Conservation (phyloP, 2,329 filamentous ascomycete species). For the Hymenoscyphus fraxineus region DNA sequence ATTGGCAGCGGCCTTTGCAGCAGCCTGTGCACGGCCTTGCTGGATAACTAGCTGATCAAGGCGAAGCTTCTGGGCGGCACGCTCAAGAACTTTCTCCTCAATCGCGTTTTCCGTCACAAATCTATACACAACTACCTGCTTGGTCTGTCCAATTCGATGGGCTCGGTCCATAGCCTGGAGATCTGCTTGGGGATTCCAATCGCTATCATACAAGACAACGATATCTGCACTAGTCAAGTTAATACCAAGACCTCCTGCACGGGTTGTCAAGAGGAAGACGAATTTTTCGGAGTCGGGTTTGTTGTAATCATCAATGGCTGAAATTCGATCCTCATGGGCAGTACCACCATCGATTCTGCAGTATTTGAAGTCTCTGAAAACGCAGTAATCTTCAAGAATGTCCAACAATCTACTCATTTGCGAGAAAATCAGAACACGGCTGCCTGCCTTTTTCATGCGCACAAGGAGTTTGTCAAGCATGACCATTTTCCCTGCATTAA, state of each 20-base stretch:
- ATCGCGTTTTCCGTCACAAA: conserved; percentile 98
- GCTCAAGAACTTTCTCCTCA: conserved; percentile 95
- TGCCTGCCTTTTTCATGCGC: conserved; percentile 80
- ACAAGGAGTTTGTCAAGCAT: conserved; percentile 89
- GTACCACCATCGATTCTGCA: conserved; percentile 96
- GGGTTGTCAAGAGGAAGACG: conserved; percentile 89
- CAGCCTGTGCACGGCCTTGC: conserved; percentile 88
- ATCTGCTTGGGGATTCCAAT: conserved; percentile 99
- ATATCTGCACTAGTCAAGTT: conserved; percentile 95
- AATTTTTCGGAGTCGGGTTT: conserved; percentile 94
- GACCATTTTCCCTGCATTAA: conserved; percentile 95
- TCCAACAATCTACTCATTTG: conserved; percentile 98
- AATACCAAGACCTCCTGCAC: conserved; percentile 93
- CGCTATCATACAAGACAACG: conserved; percentile 93
- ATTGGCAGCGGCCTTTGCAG: conserved; percentile 84
- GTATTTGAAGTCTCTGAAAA: conserved; percentile 92
- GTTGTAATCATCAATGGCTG: conserved; percentile 98
- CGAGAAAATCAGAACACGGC: conserved; percentile 96
- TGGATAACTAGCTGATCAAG: conserved; percentile 97
- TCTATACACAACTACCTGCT: conserved; percentile 93
- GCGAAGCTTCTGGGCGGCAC: conserved; percentile 92
- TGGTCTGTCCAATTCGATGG: conserved; percentile 97
- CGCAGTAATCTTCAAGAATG: conserved; percentile 96
- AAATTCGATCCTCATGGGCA: conserved; percentile 94
- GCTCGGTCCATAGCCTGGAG: conserved; percentile 98